Evolutionary conservation across 306 rosid species (phyloP).

Genomic region (Gynostemma pentaphyllum): DNA sequence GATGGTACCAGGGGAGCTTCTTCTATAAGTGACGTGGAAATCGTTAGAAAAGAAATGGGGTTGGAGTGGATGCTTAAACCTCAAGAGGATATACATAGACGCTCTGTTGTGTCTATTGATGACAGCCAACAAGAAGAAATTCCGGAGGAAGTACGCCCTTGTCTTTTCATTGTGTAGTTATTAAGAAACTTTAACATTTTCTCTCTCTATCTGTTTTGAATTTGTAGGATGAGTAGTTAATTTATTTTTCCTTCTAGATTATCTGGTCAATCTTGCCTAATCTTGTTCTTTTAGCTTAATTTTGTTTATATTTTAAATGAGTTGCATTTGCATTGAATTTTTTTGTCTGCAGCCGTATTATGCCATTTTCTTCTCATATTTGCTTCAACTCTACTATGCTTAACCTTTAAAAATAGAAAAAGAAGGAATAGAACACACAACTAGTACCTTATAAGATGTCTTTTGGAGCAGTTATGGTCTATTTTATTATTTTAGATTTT

Average conservation of each 20-base stretch:
- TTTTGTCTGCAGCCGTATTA: background rate
- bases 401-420: background rate
- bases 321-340: background rate
- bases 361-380: background rate
- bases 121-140: slow-evolving; percentile 30
- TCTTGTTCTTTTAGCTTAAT: background rate
- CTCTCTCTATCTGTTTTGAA: too few species aligned
- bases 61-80: slow-evolving; percentile 93
- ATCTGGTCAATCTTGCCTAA: background rate
- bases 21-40: slow-evolving; percentile 34
- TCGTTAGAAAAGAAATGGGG: slow-evolving; percentile 72
- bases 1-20: slow-evolving; percentile 12
- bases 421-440: background rate
- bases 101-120: slow-evolving; percentile 26
- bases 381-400: background rate
- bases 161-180: background rate
- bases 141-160: slow-evolving; percentile 42
- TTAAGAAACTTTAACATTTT: background rate
- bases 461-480: too few species aligned
- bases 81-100: slow-evolving; percentile 28
- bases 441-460: background rate
- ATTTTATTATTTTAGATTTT: too few species aligned
- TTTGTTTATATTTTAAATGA: background rate
- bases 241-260: background rate
- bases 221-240: background rate